These are phyloP conservation scores for Grosmannia huntii DNA, from an alignment of 2,329 filamentous ascomycete genomes.

Conservation along the genomic window DNA sequence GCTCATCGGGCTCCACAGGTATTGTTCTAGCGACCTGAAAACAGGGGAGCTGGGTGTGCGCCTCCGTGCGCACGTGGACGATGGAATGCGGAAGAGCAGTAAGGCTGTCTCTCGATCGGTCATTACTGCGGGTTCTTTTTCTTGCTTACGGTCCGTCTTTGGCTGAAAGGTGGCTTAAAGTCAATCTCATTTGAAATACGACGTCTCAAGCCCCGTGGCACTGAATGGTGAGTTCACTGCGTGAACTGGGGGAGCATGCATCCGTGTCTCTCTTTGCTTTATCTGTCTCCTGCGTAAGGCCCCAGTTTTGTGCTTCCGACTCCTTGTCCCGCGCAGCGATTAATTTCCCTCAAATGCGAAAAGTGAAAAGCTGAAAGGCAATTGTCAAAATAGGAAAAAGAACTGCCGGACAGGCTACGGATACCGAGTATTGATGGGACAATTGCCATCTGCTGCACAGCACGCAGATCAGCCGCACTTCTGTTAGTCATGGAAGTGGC, in stretches of 20 bases:
- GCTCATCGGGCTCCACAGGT: neutral
- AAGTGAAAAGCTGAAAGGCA: neutral
- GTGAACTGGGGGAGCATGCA: neutral
- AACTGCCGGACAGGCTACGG: neutral
- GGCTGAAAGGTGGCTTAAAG: neutral
- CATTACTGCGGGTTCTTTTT: neutral
- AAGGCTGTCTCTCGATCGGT: neutral
- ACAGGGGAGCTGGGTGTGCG: neutral
- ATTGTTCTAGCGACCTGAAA: neutral
- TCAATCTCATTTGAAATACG: neutral
- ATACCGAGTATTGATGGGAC: neutral
- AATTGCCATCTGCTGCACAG: neutral
- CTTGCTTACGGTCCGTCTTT: neutral
- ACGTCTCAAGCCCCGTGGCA: neutral
- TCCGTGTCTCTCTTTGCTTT: neutral
- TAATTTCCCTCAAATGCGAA: neutral
- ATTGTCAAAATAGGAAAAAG: neutral
- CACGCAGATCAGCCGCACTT: neutral
- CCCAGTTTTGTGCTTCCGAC: neutral
- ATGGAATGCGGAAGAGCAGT: neutral
- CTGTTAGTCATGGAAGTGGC: neutral
- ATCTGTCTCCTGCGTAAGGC: neutral
- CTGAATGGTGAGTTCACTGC: neutral
- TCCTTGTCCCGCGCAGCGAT: neutral
- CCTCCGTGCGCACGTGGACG: neutral